Percentiles rank a stretch among this genome's conserved stretches.
Evolutionary conservation across 2,329 filamentous ascomycete genomes (phyloP).

Genomic region (Colletotrichum spaethianum): DNA sequence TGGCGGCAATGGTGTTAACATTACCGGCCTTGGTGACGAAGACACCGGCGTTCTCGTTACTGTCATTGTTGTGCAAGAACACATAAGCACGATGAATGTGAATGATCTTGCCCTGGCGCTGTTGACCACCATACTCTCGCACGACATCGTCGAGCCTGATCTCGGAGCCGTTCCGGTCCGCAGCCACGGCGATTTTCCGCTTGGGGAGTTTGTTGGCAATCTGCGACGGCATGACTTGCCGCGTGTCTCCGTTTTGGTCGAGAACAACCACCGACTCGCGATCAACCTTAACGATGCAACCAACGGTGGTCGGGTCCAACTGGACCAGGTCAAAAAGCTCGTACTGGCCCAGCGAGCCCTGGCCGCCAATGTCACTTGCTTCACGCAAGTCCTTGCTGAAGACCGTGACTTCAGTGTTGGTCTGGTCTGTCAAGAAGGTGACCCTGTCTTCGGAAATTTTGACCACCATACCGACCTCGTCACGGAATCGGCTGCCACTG

Average conservation of each 20-base stretch:
- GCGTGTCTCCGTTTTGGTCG: conserved; percentile 88
- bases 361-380: conserved; percentile 90
- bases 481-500: conserved; percentile 92
- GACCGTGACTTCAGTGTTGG: conserved; percentile 93
- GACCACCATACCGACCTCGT: conserved; percentile 97
- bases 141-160: conserved; percentile 93
- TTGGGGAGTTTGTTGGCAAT: conserved; percentile 90
- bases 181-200: conserved; percentile 88
- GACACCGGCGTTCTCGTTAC: conserved; percentile 88
- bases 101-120: conserved; percentile 88
- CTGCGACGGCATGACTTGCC: conserved; percentile 89
- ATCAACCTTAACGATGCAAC: conserved; percentile 94
- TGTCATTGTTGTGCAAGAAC: conserved; percentile 88
- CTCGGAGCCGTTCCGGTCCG: conserved; percentile 93
- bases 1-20: conserved; percentile 92
- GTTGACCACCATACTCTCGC: conserved; percentile 89
- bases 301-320: conserved; percentile 92
- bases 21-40: conserved; percentile 90
- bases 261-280: conserved; percentile 91
- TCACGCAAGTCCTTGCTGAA: conserved; percentile 98
- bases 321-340: conserved; percentile 95
- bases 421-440: conserved; percentile 93
- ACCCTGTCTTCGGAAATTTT: conserved; percentile 93
- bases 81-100: conserved; percentile 95
- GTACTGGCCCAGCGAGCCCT: conserved; percentile 88